A percentile compares a stretch with the other conserved stretches of the same genome.
phyloP scores from a whole-genome alignment of 345 rosid species.

The Acer yangbiense region DNA sequence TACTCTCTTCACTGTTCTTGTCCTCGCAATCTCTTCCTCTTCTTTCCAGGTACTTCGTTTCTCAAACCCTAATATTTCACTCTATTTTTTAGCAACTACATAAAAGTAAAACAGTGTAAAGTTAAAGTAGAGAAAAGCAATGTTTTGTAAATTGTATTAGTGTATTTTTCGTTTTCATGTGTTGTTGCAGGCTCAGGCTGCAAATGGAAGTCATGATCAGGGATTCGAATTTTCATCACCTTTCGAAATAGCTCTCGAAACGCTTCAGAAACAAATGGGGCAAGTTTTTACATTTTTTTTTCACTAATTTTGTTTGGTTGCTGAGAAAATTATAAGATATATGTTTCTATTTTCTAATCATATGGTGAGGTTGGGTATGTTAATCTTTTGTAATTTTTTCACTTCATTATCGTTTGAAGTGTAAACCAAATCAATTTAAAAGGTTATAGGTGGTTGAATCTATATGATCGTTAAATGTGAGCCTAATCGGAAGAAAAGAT shows the following conservation, averaged over 20 bases:
- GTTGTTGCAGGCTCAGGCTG: constrained; percentile 32
- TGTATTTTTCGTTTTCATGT: background rate
- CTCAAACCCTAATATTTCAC: background rate
- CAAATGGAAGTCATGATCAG: constrained; percentile 19
- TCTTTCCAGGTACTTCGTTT: constrained; percentile 26
- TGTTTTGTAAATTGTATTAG: no score
- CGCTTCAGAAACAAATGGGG: constrained; percentile 49
- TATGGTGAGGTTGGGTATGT: no score
- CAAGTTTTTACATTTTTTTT: background rate
- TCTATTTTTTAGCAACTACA: background rate
- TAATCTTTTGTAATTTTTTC: no score
- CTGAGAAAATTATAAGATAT: background rate
- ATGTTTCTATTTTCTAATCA: background rate
- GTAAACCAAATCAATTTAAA: background rate
- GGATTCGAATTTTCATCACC: constrained; percentile 35
- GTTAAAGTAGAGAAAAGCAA: background rate
- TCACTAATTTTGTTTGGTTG: background rate
- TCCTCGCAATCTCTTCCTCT: constrained; percentile 21
- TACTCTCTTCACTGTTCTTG: constrained; percentile 21
- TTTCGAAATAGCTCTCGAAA: constrained; percentile 37
- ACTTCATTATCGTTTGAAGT: no score
- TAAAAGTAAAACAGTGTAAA: background rate
- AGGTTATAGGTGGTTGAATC: background rate
- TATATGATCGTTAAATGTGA: background rate
- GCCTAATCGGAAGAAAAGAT: no score